Evolutionary conservation across 768 basidiomycete genomes (phyloP).

Genomic region (Infundibulicybe gibba): DNA sequence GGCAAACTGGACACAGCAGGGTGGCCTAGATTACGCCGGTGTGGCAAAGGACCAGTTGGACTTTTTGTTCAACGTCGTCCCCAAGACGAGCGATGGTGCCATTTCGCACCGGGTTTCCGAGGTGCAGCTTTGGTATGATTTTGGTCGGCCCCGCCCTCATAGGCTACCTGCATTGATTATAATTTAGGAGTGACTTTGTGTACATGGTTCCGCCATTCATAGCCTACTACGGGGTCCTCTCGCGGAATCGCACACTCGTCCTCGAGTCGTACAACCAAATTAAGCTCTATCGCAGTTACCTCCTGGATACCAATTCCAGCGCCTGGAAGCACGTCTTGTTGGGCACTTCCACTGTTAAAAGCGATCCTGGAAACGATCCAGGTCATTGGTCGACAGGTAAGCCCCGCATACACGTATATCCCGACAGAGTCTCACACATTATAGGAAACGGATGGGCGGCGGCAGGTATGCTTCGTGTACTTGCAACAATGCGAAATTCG

Average conservation of each 20-base stretch:
- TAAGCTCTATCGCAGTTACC: slow-evolving; percentile 62
- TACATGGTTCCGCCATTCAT: slow-evolving; percentile 89
- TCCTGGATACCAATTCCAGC: slow-evolving; percentile 45
- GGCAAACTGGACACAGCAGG: slow-evolving; percentile 44
- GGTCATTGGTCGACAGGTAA: slow-evolving; percentile 82
- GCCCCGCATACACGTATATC: slow-evolving; percentile 8
- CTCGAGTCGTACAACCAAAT: slow-evolving; percentile 69
- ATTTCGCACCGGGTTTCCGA: slow-evolving; percentile 71
- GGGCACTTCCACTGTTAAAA: no score
- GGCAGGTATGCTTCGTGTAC: slow-evolving; percentile 80
- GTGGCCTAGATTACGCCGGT: slow-evolving; percentile 50
- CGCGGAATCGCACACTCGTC: slow-evolving; percentile 55
- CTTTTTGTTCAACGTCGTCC: slow-evolving; percentile 53
- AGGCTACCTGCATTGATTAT: background rate
- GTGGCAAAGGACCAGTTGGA: slow-evolving; percentile 67
- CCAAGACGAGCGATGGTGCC: slow-evolving; percentile 70
- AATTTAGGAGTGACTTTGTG: slow-evolving; percentile 67
- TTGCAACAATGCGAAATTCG: slow-evolving; percentile 68
- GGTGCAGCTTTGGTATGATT: slow-evolving; percentile 67
- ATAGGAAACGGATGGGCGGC: slow-evolving; percentile 89
- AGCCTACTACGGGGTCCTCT: slow-evolving; percentile 74
- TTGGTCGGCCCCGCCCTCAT: background rate
- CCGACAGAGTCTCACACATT: slow-evolving; percentile 1
- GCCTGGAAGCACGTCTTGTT: slow-evolving; percentile 78
- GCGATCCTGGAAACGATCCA: slow-evolving; percentile 46